Evolutionary conservation across 139 green algal species (phyloP), one percentile per base, ranked within the genome.

Genomic region (Tetradesmus obliquus): DNA sequence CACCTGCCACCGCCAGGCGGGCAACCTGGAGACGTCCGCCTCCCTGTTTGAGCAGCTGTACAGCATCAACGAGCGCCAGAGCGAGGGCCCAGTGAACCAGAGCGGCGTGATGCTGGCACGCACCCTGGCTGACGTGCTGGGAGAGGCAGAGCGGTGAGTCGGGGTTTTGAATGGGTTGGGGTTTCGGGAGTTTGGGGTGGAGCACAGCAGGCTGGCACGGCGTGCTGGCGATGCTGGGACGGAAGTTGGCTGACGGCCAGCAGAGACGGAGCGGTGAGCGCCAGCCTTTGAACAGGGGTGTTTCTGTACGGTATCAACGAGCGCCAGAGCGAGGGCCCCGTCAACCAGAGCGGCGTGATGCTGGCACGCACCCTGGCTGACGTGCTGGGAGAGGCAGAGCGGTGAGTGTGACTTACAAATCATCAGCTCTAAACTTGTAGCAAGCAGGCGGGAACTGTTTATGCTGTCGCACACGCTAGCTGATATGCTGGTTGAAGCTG

Each of bases 291-390:
- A 90, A 71, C 22, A 62, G 71, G n/a, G n/a, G n/a, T n/a, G n/a
- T n/a, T n/a, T n/a, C 90, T 92, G 69, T 90, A 90, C 51, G 83
- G 19, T 22, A 87, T 92, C 69, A 92, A 92, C 54, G 55, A 92
- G 82, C 12, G 55, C 8, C 82, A 90, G 51, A 87, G 58, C 80
- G 80, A 22, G 17, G 51, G 51, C 71, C 55, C 90, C 58, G 82
- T 66, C 22, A 92, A 92, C 71, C 83, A 92, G 87, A 86, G 72
- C 80, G 74, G 74, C 51, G 85, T 92, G 55, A 92, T 92, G 90
- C 90, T 92, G 4, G 90, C 90, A 19, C 82, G 83, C n/a, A 92
- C 90, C 32, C 83, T 92, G 71, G 84, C 71, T 7, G 83, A 92
- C 22, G 54, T 92, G 53, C 17, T 58, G 1, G 82, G 71, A 17